These are phyloP conservation scores for Cucumis sativus DNA, from an alignment of 306 rosid genomes.

Conservation along the genomic window Cucumber_9930_V3 NC_026657.2:15614501-15615000, in stretches of 20 bases:
- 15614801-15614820: constrained; percentile 40
- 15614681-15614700: constrained; percentile 64
- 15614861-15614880: constrained; percentile 77
- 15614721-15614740: constrained; percentile 79
- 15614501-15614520: constrained; percentile 34
- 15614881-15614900: constrained; percentile 75
- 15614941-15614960: constrained; percentile 36
- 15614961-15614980: constrained; percentile 73
- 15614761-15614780: constrained; percentile 67
- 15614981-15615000: constrained; percentile 79
- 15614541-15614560: constrained; percentile 42
- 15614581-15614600: constrained; percentile 40
- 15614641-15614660: constrained; percentile 49
- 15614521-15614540: constrained; percentile 52
- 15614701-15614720: constrained; percentile 73
- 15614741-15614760: constrained; percentile 95
- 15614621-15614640: constrained; percentile 31
- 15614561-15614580: constrained; percentile 43
- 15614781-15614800: constrained; percentile 55
- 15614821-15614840: constrained; percentile 20
- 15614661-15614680: constrained; percentile 56
- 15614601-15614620: constrained; percentile 41
- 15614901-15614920: constrained; percentile 49
- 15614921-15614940: constrained; percentile 41
- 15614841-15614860: constrained; percentile 39